Conservation (phyloP, 75 land plant genomes). For the Sequoiadendron giganteum region DNA sequence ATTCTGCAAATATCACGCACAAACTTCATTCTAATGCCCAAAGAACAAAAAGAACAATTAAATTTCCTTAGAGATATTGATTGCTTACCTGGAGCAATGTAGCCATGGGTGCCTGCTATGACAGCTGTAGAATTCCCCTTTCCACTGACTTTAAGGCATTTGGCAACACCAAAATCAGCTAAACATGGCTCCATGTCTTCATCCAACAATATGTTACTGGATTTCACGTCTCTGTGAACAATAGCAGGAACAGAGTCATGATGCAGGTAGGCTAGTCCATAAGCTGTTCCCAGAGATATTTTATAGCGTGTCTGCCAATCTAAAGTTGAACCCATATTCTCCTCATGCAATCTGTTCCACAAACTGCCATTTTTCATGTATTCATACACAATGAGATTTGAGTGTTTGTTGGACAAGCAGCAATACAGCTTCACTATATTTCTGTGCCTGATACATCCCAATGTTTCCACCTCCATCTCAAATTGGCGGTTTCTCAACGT, state of each 20-base stretch:
- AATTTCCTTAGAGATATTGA: background rate
- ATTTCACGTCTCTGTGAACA: slow-evolving; percentile 16
- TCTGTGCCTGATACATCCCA: slow-evolving; percentile 17
- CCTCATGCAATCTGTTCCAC: slow-evolving; percentile 1
- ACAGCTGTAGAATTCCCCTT: slow-evolving; percentile 27
- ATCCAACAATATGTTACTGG: background rate
- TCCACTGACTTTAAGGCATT: slow-evolving; percentile 31
- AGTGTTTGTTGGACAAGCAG: slow-evolving; percentile 1
- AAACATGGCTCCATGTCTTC: background rate
- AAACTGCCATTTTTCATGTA: slow-evolving; percentile 13
- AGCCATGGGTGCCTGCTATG: slow-evolving; percentile 62
- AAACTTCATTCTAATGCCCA: background rate
- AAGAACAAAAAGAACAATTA: background rate
- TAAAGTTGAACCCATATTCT: background rate
- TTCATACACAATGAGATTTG: slow-evolving; percentile 9
- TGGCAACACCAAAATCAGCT: slow-evolving; percentile 62
- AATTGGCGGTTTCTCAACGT: background rate
- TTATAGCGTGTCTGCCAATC: slow-evolving; percentile 12
- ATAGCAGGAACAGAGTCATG: slow-evolving; percentile 12
- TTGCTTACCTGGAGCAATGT: slow-evolving; percentile 60
- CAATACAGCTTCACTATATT: slow-evolving; percentile 23
- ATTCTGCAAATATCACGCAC: slow-evolving; percentile 38
- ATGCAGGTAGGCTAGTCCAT: slow-evolving; percentile 11
- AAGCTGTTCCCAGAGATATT: slow-evolving; percentile 10
- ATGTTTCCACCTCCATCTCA: slow-evolving; percentile 8